A percentile compares a stretch with the other conserved stretches of the same genome.
These are phyloP conservation scores for Tetraselmis chui DNA, from an alignment of 139 green algal species.

Conservation along the genomic window DNA sequence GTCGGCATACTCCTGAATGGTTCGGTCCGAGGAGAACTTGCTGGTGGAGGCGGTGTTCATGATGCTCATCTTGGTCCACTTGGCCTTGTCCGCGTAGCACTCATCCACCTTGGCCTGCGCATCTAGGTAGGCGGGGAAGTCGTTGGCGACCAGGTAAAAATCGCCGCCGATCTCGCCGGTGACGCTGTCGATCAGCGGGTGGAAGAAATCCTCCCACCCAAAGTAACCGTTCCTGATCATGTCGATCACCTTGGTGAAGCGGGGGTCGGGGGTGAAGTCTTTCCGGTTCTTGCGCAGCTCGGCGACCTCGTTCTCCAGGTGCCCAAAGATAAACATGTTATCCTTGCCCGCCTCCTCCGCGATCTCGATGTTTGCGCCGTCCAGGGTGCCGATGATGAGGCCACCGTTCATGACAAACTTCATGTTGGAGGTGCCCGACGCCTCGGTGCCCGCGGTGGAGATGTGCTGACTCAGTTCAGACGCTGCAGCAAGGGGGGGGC, in stretches of 20 bases:
- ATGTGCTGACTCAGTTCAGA: conserved; percentile 94
- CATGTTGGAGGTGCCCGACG: conserved; percentile 96
- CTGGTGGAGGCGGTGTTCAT: conserved; percentile 79
- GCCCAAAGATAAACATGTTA: conserved; percentile 89
- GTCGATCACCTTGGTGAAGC: conserved; percentile 70
- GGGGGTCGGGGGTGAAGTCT: conserved; percentile 51
- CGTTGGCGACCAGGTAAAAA: conserved; percentile 95
- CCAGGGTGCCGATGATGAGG: conserved; percentile 91
- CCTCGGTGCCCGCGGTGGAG: conserved; percentile 93
- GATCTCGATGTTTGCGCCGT: conserved; percentile 99
- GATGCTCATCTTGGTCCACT: conserved; percentile 83
- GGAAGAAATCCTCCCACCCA: conserved; percentile 94
- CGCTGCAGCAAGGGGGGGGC: conserved; percentile 28
- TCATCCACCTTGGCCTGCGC: conserved; percentile 50
- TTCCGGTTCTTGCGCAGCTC: conserved; percentile 49
- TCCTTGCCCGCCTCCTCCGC: conserved; percentile 74
- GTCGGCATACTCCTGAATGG: conserved; percentile 87
- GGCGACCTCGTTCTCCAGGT: conserved; percentile 49
- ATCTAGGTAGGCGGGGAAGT: conserved; percentile 89
- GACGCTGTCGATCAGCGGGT: conserved; percentile 79
- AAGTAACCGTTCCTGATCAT: conserved; percentile 80
- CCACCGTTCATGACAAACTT: conserved; percentile 99
- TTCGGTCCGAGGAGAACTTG: conserved; percentile 94
- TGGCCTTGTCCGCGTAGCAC: conserved; percentile 48
- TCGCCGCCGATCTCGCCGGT: conserved; percentile 57